Conservation (phyloP, 305 asterid species). For the Fraxinus paxiana region DNA sequence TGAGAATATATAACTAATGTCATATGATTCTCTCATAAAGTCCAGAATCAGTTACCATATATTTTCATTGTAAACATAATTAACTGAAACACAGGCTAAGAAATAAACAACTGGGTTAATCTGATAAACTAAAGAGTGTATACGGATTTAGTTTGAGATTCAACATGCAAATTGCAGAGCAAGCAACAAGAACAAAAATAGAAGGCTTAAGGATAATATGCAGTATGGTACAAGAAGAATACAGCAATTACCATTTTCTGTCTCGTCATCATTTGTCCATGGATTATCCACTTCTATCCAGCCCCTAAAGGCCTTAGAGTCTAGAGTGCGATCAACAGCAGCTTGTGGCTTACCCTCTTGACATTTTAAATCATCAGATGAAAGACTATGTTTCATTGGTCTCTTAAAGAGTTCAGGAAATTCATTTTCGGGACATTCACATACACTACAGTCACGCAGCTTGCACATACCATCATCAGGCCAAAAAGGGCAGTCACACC, state of each 20-base stretch:
- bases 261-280: constrained; percentile 90
- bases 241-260: constrained; percentile 68
- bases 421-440: constrained; percentile 89
- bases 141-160: not conserved
- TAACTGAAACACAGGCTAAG: not conserved
- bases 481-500: constrained; percentile 99
- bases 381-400: constrained; percentile 40
- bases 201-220: constrained; percentile 9
- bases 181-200: not conserved
- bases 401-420: constrained; percentile 79
- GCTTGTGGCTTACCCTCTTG: constrained; percentile 92
- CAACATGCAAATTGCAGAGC: not conserved
- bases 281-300: constrained; percentile 95
- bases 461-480: constrained; percentile 98
- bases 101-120: not conserved
- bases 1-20: constrained; percentile 17
- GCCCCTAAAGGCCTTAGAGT: constrained; percentile 80
- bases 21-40: constrained; percentile 8
- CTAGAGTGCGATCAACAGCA: constrained; percentile 85
- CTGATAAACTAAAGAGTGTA: not conserved
- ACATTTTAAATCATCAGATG: constrained; percentile 76
- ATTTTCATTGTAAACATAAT: not conserved
- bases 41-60: not conserved
- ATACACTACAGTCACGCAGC: constrained; percentile 89
- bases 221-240: constrained; percentile 9